These are phyloP conservation scores for Sugiyamaella chiloensis DNA, from an alignment of 805 yeast genomes.

Conservation along the genomic window DNA sequence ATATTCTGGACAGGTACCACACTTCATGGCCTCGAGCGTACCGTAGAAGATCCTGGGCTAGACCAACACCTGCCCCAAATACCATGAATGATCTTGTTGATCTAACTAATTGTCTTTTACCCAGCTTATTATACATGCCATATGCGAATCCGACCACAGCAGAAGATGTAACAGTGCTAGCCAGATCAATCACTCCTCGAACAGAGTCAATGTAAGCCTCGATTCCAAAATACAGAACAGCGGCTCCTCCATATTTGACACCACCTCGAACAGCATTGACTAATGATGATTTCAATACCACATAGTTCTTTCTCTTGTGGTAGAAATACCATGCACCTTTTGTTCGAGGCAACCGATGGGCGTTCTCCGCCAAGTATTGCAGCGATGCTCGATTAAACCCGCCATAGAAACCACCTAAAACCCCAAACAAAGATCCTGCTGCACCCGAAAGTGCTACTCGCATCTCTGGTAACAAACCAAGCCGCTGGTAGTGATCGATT, in stretches of 20 bases:
- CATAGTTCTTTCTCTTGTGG: conserved; percentile 78
- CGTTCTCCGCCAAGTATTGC: conserved; percentile 70
- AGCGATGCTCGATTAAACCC: conserved; percentile 58
- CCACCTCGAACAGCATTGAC: conserved; percentile 45
- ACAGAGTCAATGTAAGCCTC: conserved; percentile 60
- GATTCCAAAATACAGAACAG: conserved; percentile 51
- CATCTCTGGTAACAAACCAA: conserved; percentile 17
- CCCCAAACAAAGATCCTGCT: conserved; percentile 25
- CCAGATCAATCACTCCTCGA: conserved; percentile 54
- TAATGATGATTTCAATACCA: conserved; percentile 57
- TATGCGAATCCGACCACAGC: conserved; percentile 49
- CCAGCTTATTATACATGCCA: conserved; percentile 42
- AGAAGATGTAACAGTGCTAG: conserved; percentile 61
- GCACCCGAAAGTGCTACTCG: conserved; percentile 20
- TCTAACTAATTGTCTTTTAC: conserved; percentile 29
- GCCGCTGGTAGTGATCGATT: conserved; percentile 12
- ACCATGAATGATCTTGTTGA: conserved; percentile 48
- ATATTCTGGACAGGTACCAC: conserved; percentile 51
- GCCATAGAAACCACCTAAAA: conserved; percentile 49
- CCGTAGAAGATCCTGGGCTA: conserved; percentile 62
- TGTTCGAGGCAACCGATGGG: conserved; percentile 73
- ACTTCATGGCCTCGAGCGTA: conserved; percentile 56
- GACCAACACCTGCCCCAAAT: conserved; percentile 60
- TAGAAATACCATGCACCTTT: conserved; percentile 87
- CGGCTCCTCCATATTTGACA: conserved; percentile 42